Conservation (phyloP, 257 asterid genomes). For the Apocynum venetum region DNA sequence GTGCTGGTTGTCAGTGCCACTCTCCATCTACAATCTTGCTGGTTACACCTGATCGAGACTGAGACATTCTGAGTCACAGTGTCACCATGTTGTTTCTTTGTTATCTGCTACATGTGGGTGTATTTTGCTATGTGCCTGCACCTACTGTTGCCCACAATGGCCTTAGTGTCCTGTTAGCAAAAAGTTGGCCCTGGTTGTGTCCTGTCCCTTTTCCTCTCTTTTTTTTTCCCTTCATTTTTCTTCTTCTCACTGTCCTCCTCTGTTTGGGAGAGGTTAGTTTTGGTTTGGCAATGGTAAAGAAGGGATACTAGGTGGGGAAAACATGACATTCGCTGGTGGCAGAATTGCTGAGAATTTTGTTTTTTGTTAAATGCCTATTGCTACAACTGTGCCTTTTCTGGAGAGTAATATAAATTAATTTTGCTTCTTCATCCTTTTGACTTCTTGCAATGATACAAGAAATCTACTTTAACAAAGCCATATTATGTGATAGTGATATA, state of each 20-base stretch:
- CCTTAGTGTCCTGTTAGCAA: background rate
- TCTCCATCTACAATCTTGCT: background rate
- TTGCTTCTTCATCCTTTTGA: conserved; percentile 3
- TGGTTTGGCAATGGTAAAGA: background rate
- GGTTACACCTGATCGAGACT: background rate
- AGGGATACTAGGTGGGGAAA: background rate
- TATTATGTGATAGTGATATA: background rate
- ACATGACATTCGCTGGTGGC: no score
- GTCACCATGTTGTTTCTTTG: background rate
- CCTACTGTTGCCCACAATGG: background rate
- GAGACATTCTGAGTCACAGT: background rate
- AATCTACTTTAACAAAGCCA: background rate
- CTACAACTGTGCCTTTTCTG: background rate
- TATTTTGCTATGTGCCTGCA: background rate
- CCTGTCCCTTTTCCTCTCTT: background rate
- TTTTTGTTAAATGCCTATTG: background rate
- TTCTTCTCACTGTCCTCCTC: no score
- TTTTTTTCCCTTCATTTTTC: background rate
- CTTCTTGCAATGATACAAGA: background rate
- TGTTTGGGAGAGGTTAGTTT: background rate
- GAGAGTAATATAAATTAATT: background rate
- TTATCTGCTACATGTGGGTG: background rate
- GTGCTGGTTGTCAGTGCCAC: background rate
- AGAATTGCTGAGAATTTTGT: background rate
- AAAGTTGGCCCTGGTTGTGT: background rate